These are phyloP conservation scores for Sporopachydermia quercuum DNA, from an alignment of 805 yeast genomes.

Conservation along the genomic window DNA sequence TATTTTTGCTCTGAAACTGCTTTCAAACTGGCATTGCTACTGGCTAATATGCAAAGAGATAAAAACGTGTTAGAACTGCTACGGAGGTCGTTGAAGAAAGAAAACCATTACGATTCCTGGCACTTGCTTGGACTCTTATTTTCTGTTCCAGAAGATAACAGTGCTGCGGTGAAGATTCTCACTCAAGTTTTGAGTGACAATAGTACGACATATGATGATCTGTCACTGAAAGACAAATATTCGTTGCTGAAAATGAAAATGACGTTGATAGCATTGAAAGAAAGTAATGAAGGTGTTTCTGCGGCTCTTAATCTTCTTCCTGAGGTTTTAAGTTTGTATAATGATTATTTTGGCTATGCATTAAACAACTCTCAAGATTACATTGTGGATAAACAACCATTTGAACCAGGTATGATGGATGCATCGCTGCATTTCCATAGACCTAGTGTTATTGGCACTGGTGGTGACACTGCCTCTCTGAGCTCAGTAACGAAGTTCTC, in stretches of 20 bases:
- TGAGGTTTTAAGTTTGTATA: conserved; percentile 46
- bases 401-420: conserved; percentile 3
- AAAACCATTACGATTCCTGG: conserved; percentile 47
- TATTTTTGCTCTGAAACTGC: no score
- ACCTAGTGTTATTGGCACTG: neutral
- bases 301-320: conserved; percentile 51
- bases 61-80: no score
- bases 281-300: conserved; percentile 39
- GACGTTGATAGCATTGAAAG: conserved; percentile 60
- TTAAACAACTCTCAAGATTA: neutral
- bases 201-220: conserved; percentile 10
- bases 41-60: conserved; percentile 13
- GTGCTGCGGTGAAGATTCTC: conserved; percentile 40
- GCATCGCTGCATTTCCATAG: neutral
- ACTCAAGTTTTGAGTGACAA: conserved; percentile 35
- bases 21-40: conserved; percentile 16
- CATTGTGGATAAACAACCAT: conserved; percentile 2
- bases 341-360: conserved; percentile 29
- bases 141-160: conserved; percentile 42
- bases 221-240: conserved; percentile 25
- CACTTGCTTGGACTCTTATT: conserved; percentile 51
- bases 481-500: neutral
- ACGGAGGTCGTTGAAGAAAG: conserved; percentile 13
- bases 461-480: neutral
- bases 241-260: conserved; percentile 47